These are phyloP conservation scores for Xylaria multiplex DNA, from an alignment of 2,329 filamentous ascomycete species.

Conservation along the genomic window DNA sequence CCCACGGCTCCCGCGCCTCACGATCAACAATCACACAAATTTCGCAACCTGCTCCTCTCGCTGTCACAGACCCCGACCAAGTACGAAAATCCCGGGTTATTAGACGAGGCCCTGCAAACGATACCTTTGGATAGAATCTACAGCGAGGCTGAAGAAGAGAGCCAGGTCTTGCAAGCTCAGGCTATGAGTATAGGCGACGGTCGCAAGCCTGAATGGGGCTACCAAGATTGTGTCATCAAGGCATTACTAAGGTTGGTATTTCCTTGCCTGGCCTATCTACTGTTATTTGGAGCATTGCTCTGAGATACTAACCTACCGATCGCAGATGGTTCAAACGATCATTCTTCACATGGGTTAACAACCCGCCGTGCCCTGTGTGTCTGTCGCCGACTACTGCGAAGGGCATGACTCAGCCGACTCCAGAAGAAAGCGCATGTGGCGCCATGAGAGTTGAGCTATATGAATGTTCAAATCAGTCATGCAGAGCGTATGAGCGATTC, in stretches of 20 bases:
- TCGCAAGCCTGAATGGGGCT: conserved; percentile 88
- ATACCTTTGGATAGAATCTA: conserved; percentile 94
- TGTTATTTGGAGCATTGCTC: conserved; percentile 25
- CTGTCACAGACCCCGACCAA: conserved; percentile 89
- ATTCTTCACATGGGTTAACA: conserved; percentile 98
- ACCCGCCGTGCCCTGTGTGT: conserved; percentile 86
- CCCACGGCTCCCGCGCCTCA: conserved; percentile 76
- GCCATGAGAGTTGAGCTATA: conserved; percentile 91
- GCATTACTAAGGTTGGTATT: conserved; percentile 78
- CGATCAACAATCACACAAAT: conserved; percentile 76
- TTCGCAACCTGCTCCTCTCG: conserved; percentile 83
- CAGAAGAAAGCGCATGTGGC: conserved; percentile 89
- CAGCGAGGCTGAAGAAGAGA: conserved; percentile 91
- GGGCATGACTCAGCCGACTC: conserved; percentile 84
- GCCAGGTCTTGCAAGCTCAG: conserved; percentile 85
- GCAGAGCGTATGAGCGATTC: conserved; percentile 85
- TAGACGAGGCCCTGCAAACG: conserved; percentile 88
- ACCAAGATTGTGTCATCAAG: conserved; percentile 94
- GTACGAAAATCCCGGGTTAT: conserved; percentile 93
- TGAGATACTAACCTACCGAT: conserved; percentile 28
- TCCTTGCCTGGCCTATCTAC: not conserved
- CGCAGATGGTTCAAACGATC: conserved; percentile 91
- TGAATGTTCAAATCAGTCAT: conserved; percentile 80
- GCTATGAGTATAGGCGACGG: conserved; percentile 87
- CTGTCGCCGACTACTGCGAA: conserved; percentile 82